Percentiles rank a stretch among this genome's conserved stretches.
phyloP scores from a whole-genome alignment of 2,329 filamentous ascomycete genomes.

The Arachnomyces sp. region DNA sequence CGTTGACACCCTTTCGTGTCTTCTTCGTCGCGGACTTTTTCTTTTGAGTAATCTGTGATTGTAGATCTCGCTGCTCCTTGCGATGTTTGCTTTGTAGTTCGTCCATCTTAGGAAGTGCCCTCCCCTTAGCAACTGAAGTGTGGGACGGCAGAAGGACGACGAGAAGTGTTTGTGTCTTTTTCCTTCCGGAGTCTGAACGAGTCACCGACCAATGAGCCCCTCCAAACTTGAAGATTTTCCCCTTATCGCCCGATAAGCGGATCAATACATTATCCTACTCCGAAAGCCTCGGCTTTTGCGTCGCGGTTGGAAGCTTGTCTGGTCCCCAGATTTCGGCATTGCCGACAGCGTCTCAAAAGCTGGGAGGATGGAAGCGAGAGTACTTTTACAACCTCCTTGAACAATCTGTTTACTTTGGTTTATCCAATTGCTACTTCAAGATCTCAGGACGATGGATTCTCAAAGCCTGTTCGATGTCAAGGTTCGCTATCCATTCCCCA shows the following conservation, averaged over 20 bases:
- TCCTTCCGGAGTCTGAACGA: conserved; percentile 1
- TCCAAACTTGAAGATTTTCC: too few species aligned
- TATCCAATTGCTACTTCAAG: background rate
- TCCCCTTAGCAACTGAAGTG: background rate
- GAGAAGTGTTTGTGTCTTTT: background rate
- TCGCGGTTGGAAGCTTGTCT: background rate
- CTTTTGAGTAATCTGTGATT: conserved; percentile 79
- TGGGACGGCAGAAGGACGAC: background rate
- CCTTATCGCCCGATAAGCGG: conserved; percentile 5
- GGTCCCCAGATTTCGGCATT: too few species aligned
- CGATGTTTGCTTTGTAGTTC: conserved; percentile 71
- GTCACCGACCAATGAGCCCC: too few species aligned
- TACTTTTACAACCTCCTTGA: background rate
- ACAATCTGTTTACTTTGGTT: background rate
- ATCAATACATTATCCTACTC: conserved; percentile 8
- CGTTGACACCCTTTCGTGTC: conserved; percentile 59
- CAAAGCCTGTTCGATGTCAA: conserved; percentile 51
- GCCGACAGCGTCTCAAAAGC: too few species aligned
- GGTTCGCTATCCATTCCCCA: conserved; percentile 32
- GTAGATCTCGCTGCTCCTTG: conserved; percentile 80
- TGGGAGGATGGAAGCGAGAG: conserved; percentile 11
- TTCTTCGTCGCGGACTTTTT: conserved; percentile 94
- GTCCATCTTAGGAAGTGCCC: conserved; percentile 47
- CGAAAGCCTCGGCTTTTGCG: conserved; percentile 21
- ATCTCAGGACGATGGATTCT: conserved; percentile 42